phyloP scores from a whole-genome alignment of 345 rosid genomes.

The Geranium brycei region DNA sequence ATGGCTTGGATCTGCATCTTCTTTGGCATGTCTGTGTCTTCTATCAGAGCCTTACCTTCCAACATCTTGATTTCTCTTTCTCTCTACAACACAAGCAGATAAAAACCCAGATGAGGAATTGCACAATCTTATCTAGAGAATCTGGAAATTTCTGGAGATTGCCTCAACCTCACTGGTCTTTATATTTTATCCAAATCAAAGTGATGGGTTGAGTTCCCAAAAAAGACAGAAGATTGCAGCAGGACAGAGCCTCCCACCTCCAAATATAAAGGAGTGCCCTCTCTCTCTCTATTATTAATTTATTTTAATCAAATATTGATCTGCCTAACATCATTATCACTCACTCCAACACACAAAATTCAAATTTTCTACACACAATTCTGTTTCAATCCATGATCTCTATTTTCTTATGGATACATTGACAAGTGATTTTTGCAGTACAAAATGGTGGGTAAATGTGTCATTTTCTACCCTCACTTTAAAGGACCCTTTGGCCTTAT shows the following conservation, averaged over 20 bases:
- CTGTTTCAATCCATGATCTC: too few species aligned
- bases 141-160: too few species aligned
- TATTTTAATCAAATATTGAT: too few species aligned
- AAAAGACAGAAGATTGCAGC: not conserved
- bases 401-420: too few species aligned
- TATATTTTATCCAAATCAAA: not conserved
- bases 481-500: too few species aligned
- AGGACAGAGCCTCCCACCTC: not conserved
- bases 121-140: not conserved
- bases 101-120: not conserved
- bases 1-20: constrained; percentile 88
- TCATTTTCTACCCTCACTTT: too few species aligned
- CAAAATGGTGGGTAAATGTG: too few species aligned
- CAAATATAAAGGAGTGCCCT: not conserved
- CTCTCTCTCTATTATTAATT: not conserved
- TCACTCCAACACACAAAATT: too few species aligned
- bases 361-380: too few species aligned
- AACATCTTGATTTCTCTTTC: constrained; percentile 18
- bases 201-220: not conserved
- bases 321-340: too few species aligned
- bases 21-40: constrained; percentile 85
- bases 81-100: not conserved
- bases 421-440: too few species aligned
- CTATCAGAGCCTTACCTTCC: constrained; percentile 39
- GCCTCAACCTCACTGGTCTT: not conserved